Percentiles rank a stretch among this genome's conserved stretches.
These are phyloP conservation scores for Dryadomyces quercus-mongolicae DNA, from an alignment of 2,329 filamentous ascomycete species.

Conservation along the genomic window DNA sequence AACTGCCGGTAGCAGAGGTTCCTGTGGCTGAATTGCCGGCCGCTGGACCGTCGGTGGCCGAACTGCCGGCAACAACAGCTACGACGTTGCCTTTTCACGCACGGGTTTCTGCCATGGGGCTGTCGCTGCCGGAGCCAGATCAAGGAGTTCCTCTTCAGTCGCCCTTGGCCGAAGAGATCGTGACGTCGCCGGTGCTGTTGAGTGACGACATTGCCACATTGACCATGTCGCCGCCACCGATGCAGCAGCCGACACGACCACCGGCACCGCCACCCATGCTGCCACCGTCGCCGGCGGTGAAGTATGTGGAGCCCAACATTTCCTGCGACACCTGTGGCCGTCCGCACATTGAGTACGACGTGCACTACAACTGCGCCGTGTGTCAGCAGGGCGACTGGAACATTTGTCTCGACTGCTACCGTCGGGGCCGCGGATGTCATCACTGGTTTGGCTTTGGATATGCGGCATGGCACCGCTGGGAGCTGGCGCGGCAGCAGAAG, in stretches of 20 bases:
- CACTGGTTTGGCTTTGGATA: slow-evolving; percentile 85
- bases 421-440: slow-evolving; percentile 60
- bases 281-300: no score
- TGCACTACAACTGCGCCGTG: slow-evolving; percentile 70
- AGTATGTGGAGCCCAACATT: slow-evolving; percentile 52
- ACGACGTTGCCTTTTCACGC: slow-evolving; percentile 23
- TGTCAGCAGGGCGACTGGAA: slow-evolving; percentile 65
- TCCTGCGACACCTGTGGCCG: slow-evolving; percentile 60
- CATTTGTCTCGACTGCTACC: slow-evolving; percentile 73
- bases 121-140: neutral
- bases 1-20: slow-evolving; percentile 17
- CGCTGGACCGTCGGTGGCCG: no score
- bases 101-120: slow-evolving; percentile 12
- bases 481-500: slow-evolving; percentile 25
- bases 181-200: neutral
- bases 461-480: slow-evolving; percentile 56
- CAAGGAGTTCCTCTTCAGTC: neutral
- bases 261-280: neutral
- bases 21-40: no score
- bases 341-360: slow-evolving; percentile 65
- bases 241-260: neutral
- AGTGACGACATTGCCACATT: neutral
- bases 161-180: neutral
- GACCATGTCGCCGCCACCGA: slow-evolving; percentile 1
- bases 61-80: slow-evolving; percentile 26